These are phyloP conservation scores for Fusarium pilosicola DNA, from an alignment of 2,329 filamentous ascomycete genomes.

Conservation along the genomic window DNA sequence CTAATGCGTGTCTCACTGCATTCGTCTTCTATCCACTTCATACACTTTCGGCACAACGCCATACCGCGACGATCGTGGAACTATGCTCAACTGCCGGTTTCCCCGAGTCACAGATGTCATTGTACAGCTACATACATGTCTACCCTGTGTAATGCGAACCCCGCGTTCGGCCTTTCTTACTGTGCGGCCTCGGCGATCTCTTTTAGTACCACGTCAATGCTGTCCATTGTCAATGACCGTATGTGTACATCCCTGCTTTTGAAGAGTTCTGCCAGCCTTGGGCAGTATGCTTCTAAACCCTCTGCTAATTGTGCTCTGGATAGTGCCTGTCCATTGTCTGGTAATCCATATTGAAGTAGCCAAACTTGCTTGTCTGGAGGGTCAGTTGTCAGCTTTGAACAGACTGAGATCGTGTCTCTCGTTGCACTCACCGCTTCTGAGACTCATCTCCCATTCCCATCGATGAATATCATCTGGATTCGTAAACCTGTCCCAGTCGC, in stretches of 20 bases:
- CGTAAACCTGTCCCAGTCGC: conserved; percentile 9
- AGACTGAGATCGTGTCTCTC: background rate
- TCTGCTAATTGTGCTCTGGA: conserved; percentile 1
- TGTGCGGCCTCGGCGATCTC: conserved; percentile 10
- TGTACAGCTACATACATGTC: background rate
- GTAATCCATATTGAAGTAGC: conserved; percentile 15
- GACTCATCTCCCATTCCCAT: conserved; percentile 28
- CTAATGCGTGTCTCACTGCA: conserved; percentile 5
- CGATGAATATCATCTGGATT: conserved; percentile 19
- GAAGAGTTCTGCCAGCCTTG: conserved; percentile 6
- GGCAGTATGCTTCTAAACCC: background rate
- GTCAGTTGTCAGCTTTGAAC: background rate
- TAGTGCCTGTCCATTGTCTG: background rate
- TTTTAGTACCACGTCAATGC: conserved; percentile 6
- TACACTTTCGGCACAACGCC: background rate
- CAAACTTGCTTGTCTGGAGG: conserved; percentile 15
- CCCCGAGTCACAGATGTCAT: background rate
- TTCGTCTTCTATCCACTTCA: background rate
- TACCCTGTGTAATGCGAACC: background rate
- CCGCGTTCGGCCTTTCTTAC: background rate
- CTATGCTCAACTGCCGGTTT: background rate
- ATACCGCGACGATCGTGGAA: background rate
- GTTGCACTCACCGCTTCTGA: conserved; percentile 4
- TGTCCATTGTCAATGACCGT: conserved; percentile 15
- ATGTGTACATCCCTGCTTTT: conserved; percentile 2